Percentiles rank a stretch among this genome's conserved stretches.
Evolutionary conservation across 306 rosid species (phyloP).

Genomic region (Arachis hypogaea): DNA sequence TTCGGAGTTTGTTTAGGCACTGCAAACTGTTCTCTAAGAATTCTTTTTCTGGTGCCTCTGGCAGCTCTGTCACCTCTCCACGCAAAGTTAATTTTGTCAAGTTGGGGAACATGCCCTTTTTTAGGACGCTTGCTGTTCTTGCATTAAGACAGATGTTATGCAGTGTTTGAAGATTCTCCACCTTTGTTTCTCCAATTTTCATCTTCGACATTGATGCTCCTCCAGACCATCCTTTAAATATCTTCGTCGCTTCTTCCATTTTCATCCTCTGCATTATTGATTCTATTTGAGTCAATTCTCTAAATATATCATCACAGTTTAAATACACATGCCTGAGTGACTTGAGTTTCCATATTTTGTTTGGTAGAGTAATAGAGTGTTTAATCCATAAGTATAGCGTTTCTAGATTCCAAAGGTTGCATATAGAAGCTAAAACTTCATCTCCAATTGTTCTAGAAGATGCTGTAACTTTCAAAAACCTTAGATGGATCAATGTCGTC

Average conservation of each 20-base stretch:
- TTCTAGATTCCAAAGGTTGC: neutral
- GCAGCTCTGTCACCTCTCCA: no score
- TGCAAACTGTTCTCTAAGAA: neutral
- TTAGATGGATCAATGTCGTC: neutral
- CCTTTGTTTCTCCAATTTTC: neutral
- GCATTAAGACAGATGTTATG: neutral
- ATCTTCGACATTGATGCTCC: neutral
- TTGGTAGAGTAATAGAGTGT: neutral
- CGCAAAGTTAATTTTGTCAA: neutral
- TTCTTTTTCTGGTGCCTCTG: no score
- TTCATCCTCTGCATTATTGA: no score
- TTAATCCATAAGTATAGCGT: neutral
- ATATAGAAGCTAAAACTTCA: neutral
- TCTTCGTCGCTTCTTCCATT: no score
- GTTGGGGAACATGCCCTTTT: neutral
- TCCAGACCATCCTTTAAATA: no score
- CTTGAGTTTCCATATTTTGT: neutral
- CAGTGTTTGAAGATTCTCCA: neutral
- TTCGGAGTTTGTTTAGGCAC: neutral
- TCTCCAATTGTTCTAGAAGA: no score
- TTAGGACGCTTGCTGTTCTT: neutral
- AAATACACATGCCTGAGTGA: neutral
- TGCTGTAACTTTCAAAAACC: neutral
- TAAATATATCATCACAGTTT: no score
- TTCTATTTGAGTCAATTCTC: no score